Evolutionary conservation across 345 rosid genomes (phyloP).

Genomic region (Acer saccharum): DNA sequence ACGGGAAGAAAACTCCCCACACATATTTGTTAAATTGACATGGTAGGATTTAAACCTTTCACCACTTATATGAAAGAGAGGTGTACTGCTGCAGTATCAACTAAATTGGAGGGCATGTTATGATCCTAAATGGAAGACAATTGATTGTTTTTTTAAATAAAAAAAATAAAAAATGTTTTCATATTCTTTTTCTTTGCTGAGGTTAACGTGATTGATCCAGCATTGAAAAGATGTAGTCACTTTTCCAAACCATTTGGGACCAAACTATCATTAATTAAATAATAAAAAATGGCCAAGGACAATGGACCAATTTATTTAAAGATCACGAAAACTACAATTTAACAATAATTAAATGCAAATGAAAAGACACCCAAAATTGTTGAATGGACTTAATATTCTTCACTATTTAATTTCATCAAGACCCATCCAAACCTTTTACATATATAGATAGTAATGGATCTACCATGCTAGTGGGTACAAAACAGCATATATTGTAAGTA

Average conservation of each 20-base stretch:
- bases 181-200: neutral
- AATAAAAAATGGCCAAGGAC: neutral
- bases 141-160: neutral
- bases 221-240: neutral
- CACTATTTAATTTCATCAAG: neutral
- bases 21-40: too few species aligned
- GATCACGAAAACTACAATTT: neutral
- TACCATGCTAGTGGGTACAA: too few species aligned
- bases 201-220: neutral
- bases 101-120: too few species aligned
- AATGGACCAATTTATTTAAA: slow-evolving; percentile 4
- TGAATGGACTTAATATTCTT: slow-evolving; percentile 4
- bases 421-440: too few species aligned
- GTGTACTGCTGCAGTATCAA: too few species aligned
- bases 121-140: neutral
- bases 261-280: neutral
- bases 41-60: too few species aligned
- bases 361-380: neutral
- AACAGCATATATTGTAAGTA: too few species aligned
- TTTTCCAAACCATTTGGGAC: neutral
- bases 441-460: neutral
- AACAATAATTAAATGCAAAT: neutral
- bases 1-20: too few species aligned
- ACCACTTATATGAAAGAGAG: too few species aligned
- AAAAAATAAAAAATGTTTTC: neutral